Base-by-base conservation (phyloP, 176 grass and related monocot genomes). In the Oryza meridionalis region DNA sequence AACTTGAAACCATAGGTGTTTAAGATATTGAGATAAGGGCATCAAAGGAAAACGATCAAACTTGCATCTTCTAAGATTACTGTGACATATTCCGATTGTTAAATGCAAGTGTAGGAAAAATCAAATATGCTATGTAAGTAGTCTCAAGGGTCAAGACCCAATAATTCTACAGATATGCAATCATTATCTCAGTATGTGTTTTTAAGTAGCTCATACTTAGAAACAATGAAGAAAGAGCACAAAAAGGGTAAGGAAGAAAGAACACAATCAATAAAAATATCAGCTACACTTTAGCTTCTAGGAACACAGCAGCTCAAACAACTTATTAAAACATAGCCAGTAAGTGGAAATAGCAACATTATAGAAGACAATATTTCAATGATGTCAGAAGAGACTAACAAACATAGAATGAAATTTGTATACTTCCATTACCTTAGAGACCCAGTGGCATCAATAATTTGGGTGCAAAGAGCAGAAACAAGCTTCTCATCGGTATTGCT, bases 401-500 rank as follows among this genome's bases (percentile, higher is more conserved):
- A 26, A 73, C 10, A 73, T 65, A 64, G 49, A 74, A 67, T 82
- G 32, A 29, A 77, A 70, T 79, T 37, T 79, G 45, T 64, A 69
- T 82, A 77, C 22, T 58, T 71, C 1, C 32, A 68, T 85, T 90
- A 88, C 93, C 93, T 93, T 82, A 87, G 82, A 90, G 83, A 82
- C 66, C 71, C 45, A 43, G 66, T 79, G 19, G 24, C 45, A 85
- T 76, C 84, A 40, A 75, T 76, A 75, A 64, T 84, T 67, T 68
- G 76, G 77, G 72, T 79, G 83, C 91, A 87, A 85, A 98, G 89
- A 84, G 87, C 93, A 74, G 85, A 82, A 35, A 99, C 96, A 90
- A 99, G 96, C 86, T 90, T 99, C 86, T 99, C 96, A 73, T 99
- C 96, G 33, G 88, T 88, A 90, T 90, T 77, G 85, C 96, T 99